These are phyloP conservation scores for Lecanicillium sp. DNA, from an alignment of 2,329 filamentous ascomycete genomes.

Conservation along the genomic window DNA sequence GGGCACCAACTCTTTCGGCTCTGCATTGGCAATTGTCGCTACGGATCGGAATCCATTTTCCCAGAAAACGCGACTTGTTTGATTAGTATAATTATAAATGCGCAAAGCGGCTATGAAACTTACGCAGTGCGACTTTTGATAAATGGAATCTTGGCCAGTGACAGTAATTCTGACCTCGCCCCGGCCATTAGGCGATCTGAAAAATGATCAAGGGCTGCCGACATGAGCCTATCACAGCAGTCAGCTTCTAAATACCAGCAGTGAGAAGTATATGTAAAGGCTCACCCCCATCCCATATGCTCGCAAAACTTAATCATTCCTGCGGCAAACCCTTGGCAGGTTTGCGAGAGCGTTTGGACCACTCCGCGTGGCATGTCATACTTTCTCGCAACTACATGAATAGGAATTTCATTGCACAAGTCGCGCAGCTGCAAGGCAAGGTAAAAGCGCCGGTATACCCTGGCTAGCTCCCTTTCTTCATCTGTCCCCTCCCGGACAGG, in stretches of 20 bases:
- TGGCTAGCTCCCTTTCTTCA: conserved; percentile 50
- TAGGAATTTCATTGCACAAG: conserved; percentile 66
- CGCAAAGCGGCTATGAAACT: conserved; percentile 12
- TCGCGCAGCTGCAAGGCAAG: conserved; percentile 70
- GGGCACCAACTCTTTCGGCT: conserved; percentile 58
- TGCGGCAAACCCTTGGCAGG: conserved; percentile 69
- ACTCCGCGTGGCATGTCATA: conserved; percentile 62
- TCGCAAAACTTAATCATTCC: conserved; percentile 76
- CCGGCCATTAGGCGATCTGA: conserved; percentile 65
- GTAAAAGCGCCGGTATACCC: conserved; percentile 66
- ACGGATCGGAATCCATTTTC: conserved; percentile 68
- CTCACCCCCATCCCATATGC: conserved; percentile 67
- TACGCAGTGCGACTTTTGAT: conserved; percentile 70
- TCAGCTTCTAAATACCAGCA: conserved; percentile 14
- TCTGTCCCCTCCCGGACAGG: conserved; percentile 53
- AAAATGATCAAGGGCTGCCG: conserved; percentile 66
- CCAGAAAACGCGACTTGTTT: conserved; percentile 50
- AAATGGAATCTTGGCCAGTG: conserved; percentile 62
- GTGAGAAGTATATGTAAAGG: no score
- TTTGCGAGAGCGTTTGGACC: conserved; percentile 65
- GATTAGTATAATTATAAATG: conserved; percentile 5
- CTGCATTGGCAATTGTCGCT: conserved; percentile 59
- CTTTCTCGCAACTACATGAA: conserved; percentile 60
- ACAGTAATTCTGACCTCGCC: conserved; percentile 61
- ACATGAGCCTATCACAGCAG: conserved; percentile 45